phyloP scores from a whole-genome alignment of 176 grass and related monocot species.

The Zoysia japonica region DNA sequence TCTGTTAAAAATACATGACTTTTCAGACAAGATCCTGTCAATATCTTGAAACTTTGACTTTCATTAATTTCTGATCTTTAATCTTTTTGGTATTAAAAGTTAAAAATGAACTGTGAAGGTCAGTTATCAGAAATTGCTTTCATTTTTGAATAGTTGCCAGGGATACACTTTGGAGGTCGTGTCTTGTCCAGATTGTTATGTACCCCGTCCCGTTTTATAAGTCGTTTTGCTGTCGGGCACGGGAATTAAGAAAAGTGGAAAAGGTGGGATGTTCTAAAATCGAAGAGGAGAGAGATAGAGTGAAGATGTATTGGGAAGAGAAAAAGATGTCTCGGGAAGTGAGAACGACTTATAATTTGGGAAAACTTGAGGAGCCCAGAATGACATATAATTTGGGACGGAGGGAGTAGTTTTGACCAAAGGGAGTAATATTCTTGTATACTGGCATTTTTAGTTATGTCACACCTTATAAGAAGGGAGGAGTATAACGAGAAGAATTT shows the following conservation, averaged over 20 bases:
- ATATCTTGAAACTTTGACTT: neutral
- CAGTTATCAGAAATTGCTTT: neutral
- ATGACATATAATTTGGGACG: too few relatives aligned
- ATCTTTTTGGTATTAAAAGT: neutral
- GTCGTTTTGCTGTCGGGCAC: too few relatives aligned
- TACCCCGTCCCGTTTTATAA: too few relatives aligned
- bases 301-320: too few relatives aligned
- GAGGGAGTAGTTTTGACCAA: too few relatives aligned
- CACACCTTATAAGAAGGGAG: neutral
- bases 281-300: too few relatives aligned
- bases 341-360: too few relatives aligned
- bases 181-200: neutral
- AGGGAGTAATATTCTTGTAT: neutral
- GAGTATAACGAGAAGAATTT: conserved; percentile 11
- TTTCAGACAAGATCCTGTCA: neutral
- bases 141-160: neutral
- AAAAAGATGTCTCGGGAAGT: too few relatives aligned
- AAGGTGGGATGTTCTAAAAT: too few relatives aligned
- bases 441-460: conserved; percentile 22
- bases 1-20: neutral
- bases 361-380: too few relatives aligned
- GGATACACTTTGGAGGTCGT: neutral
- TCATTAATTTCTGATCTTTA: neutral
- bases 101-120: neutral
- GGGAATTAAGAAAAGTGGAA: too few relatives aligned